A percentile compares a stretch with the other conserved stretches of the same genome.
phyloP scores from a whole-genome alignment of 495 filamentous ascomycete genomes.

The Hyaloscypha hepaticicola region DNA sequence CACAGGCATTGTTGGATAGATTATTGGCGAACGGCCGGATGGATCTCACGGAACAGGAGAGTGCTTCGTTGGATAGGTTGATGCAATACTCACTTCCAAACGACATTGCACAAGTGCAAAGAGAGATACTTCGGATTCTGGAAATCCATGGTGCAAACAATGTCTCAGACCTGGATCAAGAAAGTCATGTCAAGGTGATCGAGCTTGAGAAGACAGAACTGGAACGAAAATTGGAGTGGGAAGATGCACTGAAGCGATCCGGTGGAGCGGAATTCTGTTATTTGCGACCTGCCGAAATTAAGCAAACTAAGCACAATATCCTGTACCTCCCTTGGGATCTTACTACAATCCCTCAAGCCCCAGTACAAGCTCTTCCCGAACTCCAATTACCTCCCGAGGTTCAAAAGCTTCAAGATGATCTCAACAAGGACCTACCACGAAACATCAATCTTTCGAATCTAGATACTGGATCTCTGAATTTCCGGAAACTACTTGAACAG shows the following conservation, averaged over 20 bases:
- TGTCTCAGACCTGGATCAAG: neutral
- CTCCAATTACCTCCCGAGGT: neutral
- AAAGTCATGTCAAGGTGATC: neutral
- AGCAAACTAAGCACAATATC: neutral
- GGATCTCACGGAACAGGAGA: neutral
- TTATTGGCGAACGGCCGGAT: neutral
- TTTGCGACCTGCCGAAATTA: slow-evolving; percentile 2
- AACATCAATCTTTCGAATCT: neutral
- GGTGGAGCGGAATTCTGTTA: neutral
- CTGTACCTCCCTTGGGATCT: slow-evolving; percentile 1
- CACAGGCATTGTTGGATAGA: neutral
- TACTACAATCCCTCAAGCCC: neutral
- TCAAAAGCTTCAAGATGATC: neutral
- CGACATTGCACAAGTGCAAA: too few relatives aligned
- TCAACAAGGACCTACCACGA: neutral
- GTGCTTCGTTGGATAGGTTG: neutral
- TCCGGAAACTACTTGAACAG: neutral
- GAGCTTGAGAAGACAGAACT: neutral
- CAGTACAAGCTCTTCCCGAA: neutral
- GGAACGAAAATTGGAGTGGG: neutral
- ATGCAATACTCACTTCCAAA: neutral
- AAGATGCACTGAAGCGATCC: neutral
- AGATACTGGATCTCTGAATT: neutral
- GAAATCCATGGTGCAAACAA: neutral
- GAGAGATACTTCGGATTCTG: too few relatives aligned